phyloP scores from a whole-genome alignment of 495 filamentous ascomycete species.

The Neurospora sp. region DNA sequence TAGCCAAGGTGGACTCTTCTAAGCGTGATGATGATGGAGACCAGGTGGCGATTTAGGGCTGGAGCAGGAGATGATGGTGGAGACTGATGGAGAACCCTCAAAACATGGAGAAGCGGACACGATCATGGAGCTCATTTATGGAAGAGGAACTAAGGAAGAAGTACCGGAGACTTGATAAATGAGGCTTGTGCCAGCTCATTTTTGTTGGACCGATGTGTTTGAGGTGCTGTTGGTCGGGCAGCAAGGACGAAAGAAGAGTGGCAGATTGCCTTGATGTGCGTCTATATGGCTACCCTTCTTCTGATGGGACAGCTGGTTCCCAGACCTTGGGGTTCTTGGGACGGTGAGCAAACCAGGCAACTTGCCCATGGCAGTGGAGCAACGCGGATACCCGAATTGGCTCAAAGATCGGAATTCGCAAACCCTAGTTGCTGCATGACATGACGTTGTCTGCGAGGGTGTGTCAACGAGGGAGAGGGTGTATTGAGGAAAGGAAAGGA shows the following conservation, averaged over 20 bases:
- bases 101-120: conserved; percentile 4
- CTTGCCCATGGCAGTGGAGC: conserved; percentile 13
- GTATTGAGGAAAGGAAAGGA: conserved; percentile 7
- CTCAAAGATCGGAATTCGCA: conserved; percentile 2
- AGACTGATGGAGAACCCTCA: neutral
- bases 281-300: conserved; percentile 10
- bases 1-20: neutral
- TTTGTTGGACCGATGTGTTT: conserved; percentile 13
- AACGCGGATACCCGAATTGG: conserved; percentile 6
- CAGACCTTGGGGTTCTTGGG: neutral
- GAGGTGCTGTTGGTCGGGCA: conserved; percentile 22
- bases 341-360: conserved; percentile 6
- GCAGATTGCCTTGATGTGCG: conserved; percentile 6
- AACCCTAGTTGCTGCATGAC: conserved; percentile 16
- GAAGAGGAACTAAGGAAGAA: neutral
- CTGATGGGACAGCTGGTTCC: conserved; percentile 1
- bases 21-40: neutral
- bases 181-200: conserved; percentile 19
- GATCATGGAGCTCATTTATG: conserved; percentile 6
- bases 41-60: conserved; percentile 4
- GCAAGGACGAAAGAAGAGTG: conserved; percentile 14
- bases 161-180: conserved; percentile 6
- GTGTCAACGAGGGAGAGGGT: conserved; percentile 7
- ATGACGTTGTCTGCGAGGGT: conserved; percentile 12
- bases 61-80: conserved; percentile 1